Base-by-base conservation (phyloP, 192 early-diverging fungal genomes). In the Backusella tarrabulga region DNA sequence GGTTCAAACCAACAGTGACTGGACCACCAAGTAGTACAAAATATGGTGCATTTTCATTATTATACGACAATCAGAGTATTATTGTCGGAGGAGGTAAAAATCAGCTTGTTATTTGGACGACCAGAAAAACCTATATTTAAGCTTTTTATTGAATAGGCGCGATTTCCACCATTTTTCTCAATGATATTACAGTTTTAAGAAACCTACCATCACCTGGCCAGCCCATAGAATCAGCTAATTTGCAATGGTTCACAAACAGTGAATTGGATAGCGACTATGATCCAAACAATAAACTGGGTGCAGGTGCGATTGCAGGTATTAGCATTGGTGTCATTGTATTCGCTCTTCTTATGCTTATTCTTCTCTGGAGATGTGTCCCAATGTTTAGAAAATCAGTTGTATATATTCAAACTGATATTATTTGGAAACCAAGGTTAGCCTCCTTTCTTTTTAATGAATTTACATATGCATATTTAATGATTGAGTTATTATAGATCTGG, bases 181-280 rank as follows among this genome's bases (percentile, higher is more conserved):
- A 0, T 9, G 34, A 35, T 3, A 23, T 70, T 38, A 41, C 68
- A 21, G 71, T 72, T 6, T 32, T 72, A 34, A 72, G 29, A 34
- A 46, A 50, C 14, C 8, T 72, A 42, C 71, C 71, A 0, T 17
- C 3, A 12, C 21, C 3, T 5, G 42, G 41, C 14, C 40, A 72
- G 26, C 7, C 71, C 3, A 50, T 72, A 8, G 42, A 50, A 32
- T 72, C 42, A 12, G 29, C 40, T 17, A 72, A 72, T 6, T 34
- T 72, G 17, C 23, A 50, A 4, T 72, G 71, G 71, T 72, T 72
- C 7, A 72, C 71, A 2, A 72, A 72, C 29, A 46, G 42, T 19
- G 21, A 44, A 8, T 26, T 34, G 23, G 14, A 50, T 29, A 35
- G 52, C 35, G 12, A 2, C n/a, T 50, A 23, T 14, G 4, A 3